Base-by-base conservation (phyloP, 805 yeast species). In the Kodamaea leandrae region DNA sequence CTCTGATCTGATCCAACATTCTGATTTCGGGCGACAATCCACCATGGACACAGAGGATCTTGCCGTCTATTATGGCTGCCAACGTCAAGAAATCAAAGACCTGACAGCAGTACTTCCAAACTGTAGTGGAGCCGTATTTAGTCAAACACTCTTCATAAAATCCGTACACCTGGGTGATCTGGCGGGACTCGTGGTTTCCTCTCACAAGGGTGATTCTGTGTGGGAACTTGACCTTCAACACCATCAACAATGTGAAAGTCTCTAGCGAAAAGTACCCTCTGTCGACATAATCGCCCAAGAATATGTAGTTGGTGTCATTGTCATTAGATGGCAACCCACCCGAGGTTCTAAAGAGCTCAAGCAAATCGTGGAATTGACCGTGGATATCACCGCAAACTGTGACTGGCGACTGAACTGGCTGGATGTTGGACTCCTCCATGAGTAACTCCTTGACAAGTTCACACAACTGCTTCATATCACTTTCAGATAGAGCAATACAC, bases 161-260 rank as follows among this genome's bases (percentile, higher is more conserved):
- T 4, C 99, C 99, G 65, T 91, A 91, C 26, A 90, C 98, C 68
- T 91, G 97, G n/a, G 99, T 91, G 58, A 93, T 93, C 59, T 93
- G 99, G 53, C 99, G 76, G 4, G 93, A 82, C 65, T 91, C 99
- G 66, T 91, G 99, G 63, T 91, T 91, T n/a, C 99, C 99, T 54
- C 99, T 75, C 10, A 91, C 97, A 41, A 91, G 72, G 0, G 98
- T 93, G 47, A 93, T 79, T 53, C 88, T 73, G 44, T 78, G 76
- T 32, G 98, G 95, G 54, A 81, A 86, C 58, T 86, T 83, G 14
- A 89, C 96, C 62, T 91, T 91, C 43, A 91, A 72, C 48, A 91
- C 89, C 97, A 91, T 89, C 52, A 91, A 71, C 48, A 93, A 68
- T 4, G 98, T 91, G 66, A 91, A 90, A 0, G 98, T 91, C 57